Evolutionary conservation across 2,329 filamentous ascomycete genomes (phyloP).

Genomic region (Clonostachys chloroleuca): DNA sequence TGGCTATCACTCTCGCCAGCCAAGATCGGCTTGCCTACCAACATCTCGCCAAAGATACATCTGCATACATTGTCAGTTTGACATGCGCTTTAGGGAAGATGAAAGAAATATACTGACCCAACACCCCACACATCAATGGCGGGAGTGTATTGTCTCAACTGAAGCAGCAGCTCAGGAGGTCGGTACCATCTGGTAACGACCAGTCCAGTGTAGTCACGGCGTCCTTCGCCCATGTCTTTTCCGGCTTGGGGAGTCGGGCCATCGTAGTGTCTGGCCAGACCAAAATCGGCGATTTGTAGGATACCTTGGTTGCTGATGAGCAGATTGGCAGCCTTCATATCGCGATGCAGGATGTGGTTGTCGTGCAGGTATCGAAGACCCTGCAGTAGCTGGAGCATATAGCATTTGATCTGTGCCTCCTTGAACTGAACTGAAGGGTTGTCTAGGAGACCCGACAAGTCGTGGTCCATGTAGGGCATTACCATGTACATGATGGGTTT

Average conservation of each 20-base stretch:
- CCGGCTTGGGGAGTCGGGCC: slow-evolving; percentile 74
- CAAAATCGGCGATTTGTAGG: slow-evolving; percentile 96
- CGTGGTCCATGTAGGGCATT: slow-evolving; percentile 97
- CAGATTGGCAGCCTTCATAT: slow-evolving; percentile 98
- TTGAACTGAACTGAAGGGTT: slow-evolving; percentile 88
- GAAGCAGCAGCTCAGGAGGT: slow-evolving; percentile 85
- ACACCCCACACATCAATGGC: slow-evolving; percentile 99
- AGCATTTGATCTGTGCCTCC: slow-evolving; percentile 94
- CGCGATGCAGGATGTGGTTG: slow-evolving; percentile 84
- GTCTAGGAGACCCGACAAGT: slow-evolving; percentile 93
- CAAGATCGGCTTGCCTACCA: slow-evolving; percentile 87
- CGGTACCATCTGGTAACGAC: slow-evolving; percentile 98
- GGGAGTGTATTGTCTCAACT: slow-evolving; percentile 88
- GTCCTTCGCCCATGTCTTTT: slow-evolving; percentile 76
- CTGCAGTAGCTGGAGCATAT: slow-evolving; percentile 88
- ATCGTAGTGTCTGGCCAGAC: slow-evolving; percentile 88
- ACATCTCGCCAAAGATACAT: slow-evolving; percentile 99
- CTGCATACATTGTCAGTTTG: slow-evolving; percentile 29
- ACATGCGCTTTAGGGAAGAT: neutral
- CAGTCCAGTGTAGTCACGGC: slow-evolving; percentile 89
- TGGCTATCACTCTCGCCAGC: slow-evolving; percentile 84
- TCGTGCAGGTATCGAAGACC: slow-evolving; percentile 89
- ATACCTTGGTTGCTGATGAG: slow-evolving; percentile 93
- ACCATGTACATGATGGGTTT: slow-evolving; percentile 96
- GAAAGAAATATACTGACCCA: slow-evolving; percentile 54